phyloP scores from a whole-genome alignment of 768 basidiomycete genomes.

The Boletus tomentosulus region DNA sequence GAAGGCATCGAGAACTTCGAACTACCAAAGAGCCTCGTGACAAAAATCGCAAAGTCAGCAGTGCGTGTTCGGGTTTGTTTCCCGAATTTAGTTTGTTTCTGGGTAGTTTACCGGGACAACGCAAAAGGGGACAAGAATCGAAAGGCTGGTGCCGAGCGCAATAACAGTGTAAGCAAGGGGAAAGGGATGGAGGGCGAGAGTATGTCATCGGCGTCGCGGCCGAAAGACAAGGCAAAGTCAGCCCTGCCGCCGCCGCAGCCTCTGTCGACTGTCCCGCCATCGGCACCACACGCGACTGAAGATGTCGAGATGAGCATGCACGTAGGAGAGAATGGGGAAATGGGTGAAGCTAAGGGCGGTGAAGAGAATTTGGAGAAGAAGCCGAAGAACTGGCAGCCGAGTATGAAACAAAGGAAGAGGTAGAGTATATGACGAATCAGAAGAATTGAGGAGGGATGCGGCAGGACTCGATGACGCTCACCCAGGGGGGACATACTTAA shows the following conservation, averaged over 20 bases:
- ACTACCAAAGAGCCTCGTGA: conserved; percentile 77
- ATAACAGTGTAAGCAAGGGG: conserved; percentile 24
- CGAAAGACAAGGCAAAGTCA: conserved; percentile 32
- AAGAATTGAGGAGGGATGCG: conserved; percentile 39
- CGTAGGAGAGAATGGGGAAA: conserved; percentile 26
- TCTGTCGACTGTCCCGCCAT: conserved; percentile 25
- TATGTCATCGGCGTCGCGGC: conserved; percentile 24
- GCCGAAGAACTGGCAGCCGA: conserved; percentile 23
- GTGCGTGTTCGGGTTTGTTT: conserved; percentile 41
- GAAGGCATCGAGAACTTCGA: conserved; percentile 90
- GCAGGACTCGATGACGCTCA: conserved; percentile 33
- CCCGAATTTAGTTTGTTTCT: not conserved
- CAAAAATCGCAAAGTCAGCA: conserved; percentile 79
- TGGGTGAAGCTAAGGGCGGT: conserved; percentile 32
- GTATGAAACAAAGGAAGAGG: conserved; percentile 38
- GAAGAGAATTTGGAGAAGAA: conserved; percentile 23
- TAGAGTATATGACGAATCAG: conserved; percentile 46
- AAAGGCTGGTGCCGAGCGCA: conserved; percentile 25
- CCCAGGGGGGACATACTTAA: not conserved
- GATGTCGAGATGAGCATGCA: conserved; percentile 22
- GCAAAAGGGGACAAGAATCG: conserved; percentile 57
- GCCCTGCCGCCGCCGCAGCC: conserved; percentile 26
- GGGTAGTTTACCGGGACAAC: conserved; percentile 59
- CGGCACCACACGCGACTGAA: conserved; percentile 22
- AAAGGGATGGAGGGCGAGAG: conserved; percentile 32